Evolutionary conservation across 371 early-diverging fungal species (phyloP), one percentile per base, ranked within the genome.

Genomic region (Capillidium heterosporum): DNA sequence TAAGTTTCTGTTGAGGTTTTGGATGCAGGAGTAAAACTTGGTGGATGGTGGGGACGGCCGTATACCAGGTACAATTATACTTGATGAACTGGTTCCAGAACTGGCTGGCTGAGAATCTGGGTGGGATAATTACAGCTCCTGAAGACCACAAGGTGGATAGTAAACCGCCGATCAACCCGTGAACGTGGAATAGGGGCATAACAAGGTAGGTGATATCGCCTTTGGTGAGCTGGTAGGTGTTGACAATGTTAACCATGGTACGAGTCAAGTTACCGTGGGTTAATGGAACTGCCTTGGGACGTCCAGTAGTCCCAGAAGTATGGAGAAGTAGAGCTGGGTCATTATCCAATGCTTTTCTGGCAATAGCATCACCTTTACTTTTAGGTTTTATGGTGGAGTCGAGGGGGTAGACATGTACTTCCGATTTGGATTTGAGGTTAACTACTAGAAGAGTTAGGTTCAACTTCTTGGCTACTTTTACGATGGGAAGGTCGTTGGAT

Each of bases 101-200:
- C 29, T 64, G 66, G n/a, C 74, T 69, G 7, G 87, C 87, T 13
- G 82, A 81, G 65, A 89, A 90, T 55, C 73, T 80, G 43, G 73
- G 69, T n/a, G 89, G 90, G 57, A 89, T 71, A 35, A 86, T 78
- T n/a, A 74, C 81, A 2, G 78, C 65, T 21, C 88, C 89, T 27
- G 89, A 89, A 3, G 86, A 75, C 13, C 69, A 67, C 13, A 91
- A 70, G 0, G 89, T 78, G 11, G 89, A 72, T 24, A 90, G 68
- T 41, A 84, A 62, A 11, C 80, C 84, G 57, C 89, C 87, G 32
- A 90, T 71, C 24, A 91, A 68, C 7, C 92, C 92, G 59, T 91
- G 90, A 0, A 89, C 89, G 61, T 91, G 92, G 72, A 89, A 88
- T n/a, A 91, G 71, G 2, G 92, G 91, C 91, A 90, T 90, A 11